phyloP scores from a whole-genome alignment of 2,329 filamentous ascomycete species.

The Stenocarpella maydis region DNA sequence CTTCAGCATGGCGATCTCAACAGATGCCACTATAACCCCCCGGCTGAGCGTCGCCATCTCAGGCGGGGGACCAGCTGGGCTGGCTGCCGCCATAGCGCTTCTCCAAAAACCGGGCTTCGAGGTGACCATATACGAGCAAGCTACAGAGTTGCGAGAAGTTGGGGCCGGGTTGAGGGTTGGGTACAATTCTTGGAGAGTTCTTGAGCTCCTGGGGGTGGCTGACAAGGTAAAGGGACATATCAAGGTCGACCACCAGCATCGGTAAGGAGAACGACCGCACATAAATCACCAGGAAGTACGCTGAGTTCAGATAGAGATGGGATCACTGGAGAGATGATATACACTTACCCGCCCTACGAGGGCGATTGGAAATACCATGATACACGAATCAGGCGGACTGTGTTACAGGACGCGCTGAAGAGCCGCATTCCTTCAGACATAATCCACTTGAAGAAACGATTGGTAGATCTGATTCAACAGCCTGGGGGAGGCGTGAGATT shows the following conservation, averaged over 20 bases:
- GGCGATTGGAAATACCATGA: slow-evolving; percentile 22
- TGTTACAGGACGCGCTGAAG: slow-evolving; percentile 24
- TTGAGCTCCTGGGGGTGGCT: slow-evolving; percentile 27
- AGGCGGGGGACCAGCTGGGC: slow-evolving; percentile 25
- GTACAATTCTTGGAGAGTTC: slow-evolving; percentile 31
- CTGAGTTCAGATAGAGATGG: background rate
- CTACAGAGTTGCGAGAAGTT: slow-evolving; percentile 25
- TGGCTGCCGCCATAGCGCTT: slow-evolving; percentile 20
- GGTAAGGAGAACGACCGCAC: background rate
- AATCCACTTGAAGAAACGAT: slow-evolving; percentile 11
- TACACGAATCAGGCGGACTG: slow-evolving; percentile 16
- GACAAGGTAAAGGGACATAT: slow-evolving; percentile 25
- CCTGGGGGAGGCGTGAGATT: background rate
- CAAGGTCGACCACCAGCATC: slow-evolving; percentile 31
- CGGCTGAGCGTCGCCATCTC: slow-evolving; percentile 21
- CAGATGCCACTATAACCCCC: background rate
- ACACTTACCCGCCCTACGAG: slow-evolving; percentile 20
- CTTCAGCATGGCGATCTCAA: slow-evolving; percentile 6
- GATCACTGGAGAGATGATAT: slow-evolving; percentile 16
- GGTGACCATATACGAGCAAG: slow-evolving; percentile 25
- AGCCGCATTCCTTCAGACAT: slow-evolving; percentile 9
- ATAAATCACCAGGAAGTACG: rapidly evolving
- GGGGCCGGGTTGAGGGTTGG: slow-evolving; percentile 25
- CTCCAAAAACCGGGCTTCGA: slow-evolving; percentile 23
- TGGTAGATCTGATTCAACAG: slow-evolving; percentile 17